phyloP scores from a whole-genome alignment of 768 basidiomycete species.

The Dendrothele bispora region DNA sequence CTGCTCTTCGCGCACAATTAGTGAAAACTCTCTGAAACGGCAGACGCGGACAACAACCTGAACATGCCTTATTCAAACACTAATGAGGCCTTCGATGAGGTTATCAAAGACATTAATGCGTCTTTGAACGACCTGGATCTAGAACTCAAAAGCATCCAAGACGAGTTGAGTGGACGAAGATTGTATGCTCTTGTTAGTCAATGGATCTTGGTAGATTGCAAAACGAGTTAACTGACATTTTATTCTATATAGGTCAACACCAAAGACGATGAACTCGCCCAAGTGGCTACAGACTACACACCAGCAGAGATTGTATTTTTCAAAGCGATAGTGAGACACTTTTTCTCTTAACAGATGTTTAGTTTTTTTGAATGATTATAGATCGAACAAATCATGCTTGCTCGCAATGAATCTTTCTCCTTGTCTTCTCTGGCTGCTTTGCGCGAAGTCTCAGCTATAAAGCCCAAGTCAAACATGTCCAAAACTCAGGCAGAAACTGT shows the following conservation, averaged over 20 bases:
- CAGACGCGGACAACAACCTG: conserved; percentile 56
- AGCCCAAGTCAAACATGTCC: conserved; percentile 60
- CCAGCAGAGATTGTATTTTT: conserved; percentile 81
- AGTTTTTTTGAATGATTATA: conserved; percentile 26
- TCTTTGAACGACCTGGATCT: conserved; percentile 70
- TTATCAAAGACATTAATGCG: conserved; percentile 59
- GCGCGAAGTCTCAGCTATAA: conserved; percentile 63
- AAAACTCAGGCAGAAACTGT: conserved; percentile 75
- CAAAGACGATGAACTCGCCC: conserved; percentile 79
- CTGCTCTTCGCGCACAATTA: not conserved
- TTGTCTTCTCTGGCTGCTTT: conserved; percentile 77
- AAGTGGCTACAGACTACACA: conserved; percentile 82
- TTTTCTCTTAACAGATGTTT: not conserved
- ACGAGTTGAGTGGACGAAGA: conserved; percentile 63
- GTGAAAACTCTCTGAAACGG: conserved; percentile 10
- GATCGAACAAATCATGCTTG: conserved; percentile 88
- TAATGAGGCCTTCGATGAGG: conserved; percentile 55
- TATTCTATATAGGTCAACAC: conserved; percentile 63
- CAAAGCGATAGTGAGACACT: conserved; percentile 67
- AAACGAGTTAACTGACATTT: not conserved
- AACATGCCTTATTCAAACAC: conserved; percentile 41
- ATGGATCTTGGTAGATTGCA: not conserved
- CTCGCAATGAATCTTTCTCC: conserved; percentile 71
- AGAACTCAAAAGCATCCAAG: conserved; percentile 61
- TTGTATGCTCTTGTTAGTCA: conserved; percentile 68